Base-by-base conservation (phyloP, 225 moss, liverwort and hornwort genomes). In the Ulota crispa region DNA sequence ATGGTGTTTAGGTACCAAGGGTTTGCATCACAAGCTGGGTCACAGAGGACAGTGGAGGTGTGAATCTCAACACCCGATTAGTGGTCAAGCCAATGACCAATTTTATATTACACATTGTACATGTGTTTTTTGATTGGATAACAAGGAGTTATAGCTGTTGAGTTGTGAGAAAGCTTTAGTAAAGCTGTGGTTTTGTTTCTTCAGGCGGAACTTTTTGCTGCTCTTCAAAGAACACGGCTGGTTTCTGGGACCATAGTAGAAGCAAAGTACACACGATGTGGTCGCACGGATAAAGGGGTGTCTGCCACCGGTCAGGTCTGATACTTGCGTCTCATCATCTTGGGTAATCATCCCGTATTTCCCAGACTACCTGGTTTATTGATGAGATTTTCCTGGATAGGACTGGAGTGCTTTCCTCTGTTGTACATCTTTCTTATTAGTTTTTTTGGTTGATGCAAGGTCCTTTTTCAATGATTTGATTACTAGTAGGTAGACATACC, bases 271-370 rank as follows among this genome's bases (percentile, higher is more conserved):
- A 93, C 98, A 57, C 87, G 98, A 41, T 99, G 98, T 88, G 98
- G 98, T 64, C 91, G 98, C 76, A 99, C 95, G 63, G 98, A 99
- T 85, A 99, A 95, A 88, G 98, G 98, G 73, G 98, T 99, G 73
- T 99, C 98, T 83, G 95, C 98, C 64, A 84, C 87, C 73, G 92
- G 92, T 72, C 98, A 98, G 98, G 95, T 95, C 87, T 76, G 82
- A 84, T 87, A 85, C 83, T 87, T 78, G 83, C 80, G 89, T 80
- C 85, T 85, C 67, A 81, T 82, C 87, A 78, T 81, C 82, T 80
- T 87, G 76, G 88, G 88, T 90, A 88, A 90, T 84, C 30, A 84
- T 88, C 74, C 66, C 80, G 74, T 73, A 66, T 77, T 80, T 87
- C 85, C 82, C 71, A 70, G 74, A 68, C 78, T 31, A 26, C 77